Evolutionary conservation across 2,329 filamentous ascomycete species (phyloP).

Genomic region (Trichoderma oligosporum): DNA sequence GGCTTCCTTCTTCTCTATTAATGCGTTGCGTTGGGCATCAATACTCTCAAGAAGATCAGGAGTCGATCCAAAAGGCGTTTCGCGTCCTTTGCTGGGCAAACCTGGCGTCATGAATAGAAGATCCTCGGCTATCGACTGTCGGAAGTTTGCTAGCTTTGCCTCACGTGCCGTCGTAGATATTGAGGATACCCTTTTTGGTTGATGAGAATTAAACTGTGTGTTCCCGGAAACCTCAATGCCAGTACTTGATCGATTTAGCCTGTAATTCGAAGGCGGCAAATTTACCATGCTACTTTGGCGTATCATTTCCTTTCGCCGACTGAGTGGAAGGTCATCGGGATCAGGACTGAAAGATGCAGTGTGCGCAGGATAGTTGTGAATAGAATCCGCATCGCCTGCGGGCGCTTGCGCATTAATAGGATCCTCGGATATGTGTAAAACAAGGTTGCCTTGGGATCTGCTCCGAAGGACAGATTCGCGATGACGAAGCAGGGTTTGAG

Average conservation of each 20-base stretch:
- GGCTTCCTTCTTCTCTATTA: constrained; percentile 61
- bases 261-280: constrained; percentile 29
- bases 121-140: constrained; percentile 61
- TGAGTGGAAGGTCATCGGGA: constrained; percentile 68
- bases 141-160: constrained; percentile 62
- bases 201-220: constrained; percentile 50
- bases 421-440: constrained; percentile 28
- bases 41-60: constrained; percentile 38
- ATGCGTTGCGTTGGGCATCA: constrained; percentile 50
- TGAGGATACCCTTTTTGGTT: constrained; percentile 47
- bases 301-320: constrained; percentile 61
- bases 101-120: constrained; percentile 44
- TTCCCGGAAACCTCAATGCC: constrained; percentile 32
- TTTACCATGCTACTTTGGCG: constrained; percentile 47
- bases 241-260: constrained; percentile 24
- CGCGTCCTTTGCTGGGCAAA: constrained; percentile 33
- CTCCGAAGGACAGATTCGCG: constrained; percentile 52
- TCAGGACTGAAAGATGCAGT: constrained; percentile 37
- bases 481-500: constrained; percentile 54
- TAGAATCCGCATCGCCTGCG: constrained; percentile 41
- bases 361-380: constrained; percentile 37
- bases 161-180: constrained; percentile 47
- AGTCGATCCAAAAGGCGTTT: constrained; percentile 37
- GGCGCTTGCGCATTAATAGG: constrained; percentile 26
- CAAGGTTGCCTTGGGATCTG: constrained; percentile 45